These are phyloP conservation scores for Sedum album DNA, from an alignment of 164 flowering plant species.

Conservation along the genomic window DNA sequence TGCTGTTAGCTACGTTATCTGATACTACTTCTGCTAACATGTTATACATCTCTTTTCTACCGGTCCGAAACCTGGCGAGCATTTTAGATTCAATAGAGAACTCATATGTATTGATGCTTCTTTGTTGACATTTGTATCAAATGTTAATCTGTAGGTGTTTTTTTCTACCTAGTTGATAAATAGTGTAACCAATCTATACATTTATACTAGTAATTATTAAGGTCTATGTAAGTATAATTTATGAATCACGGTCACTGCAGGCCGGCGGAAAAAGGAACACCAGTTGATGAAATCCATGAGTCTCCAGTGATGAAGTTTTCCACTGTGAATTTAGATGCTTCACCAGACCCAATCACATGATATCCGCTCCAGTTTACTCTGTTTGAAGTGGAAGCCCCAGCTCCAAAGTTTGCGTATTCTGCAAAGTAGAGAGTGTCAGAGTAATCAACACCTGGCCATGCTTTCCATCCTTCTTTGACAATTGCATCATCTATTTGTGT, in stretches of 20 bases:
- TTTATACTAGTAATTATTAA: neutral
- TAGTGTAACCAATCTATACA: neutral
- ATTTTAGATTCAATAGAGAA: too few species aligned
- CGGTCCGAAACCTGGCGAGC: too few species aligned
- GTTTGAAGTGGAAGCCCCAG: constrained; percentile 40
- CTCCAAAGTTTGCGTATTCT: constrained; percentile 60
- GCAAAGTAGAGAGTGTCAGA: constrained; percentile 60
- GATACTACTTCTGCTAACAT: too few species aligned
- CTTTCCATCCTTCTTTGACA: constrained; percentile 50
- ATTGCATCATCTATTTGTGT: constrained; percentile 63
- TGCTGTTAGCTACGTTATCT: too few species aligned
- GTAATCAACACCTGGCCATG: constrained; percentile 42
- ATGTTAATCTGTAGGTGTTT: neutral
- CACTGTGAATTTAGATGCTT: constrained; percentile 57
- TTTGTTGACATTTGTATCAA: neutral
- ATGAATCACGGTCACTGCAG: neutral
- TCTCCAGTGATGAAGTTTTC: constrained; percentile 50
- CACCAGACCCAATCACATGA: constrained; percentile 50
- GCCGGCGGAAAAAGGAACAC: constrained; percentile 67
- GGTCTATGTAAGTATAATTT: neutral
- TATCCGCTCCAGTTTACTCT: constrained; percentile 67
- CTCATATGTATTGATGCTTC: too few species aligned
- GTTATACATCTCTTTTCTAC: too few species aligned
- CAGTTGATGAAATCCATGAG: constrained; percentile 68
- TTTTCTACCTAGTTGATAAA: neutral